These are phyloP conservation scores for Citrus trifoliata DNA, from an alignment of 345 rosid genomes.

Conservation along the genomic window DNA sequence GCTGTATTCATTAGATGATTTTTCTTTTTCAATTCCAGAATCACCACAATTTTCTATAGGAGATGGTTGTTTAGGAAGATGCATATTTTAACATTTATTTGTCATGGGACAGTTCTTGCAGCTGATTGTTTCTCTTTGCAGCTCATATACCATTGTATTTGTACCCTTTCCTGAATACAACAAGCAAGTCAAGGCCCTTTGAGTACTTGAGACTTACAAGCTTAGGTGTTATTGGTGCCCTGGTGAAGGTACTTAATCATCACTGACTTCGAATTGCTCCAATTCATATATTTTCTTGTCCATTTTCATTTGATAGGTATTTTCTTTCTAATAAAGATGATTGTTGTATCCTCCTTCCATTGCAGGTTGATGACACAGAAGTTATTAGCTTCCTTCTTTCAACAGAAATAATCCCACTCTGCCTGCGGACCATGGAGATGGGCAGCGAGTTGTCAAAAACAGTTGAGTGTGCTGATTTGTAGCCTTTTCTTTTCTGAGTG, in stretches of 20 bases:
- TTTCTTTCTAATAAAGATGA: neutral
- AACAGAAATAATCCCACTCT: conserved; percentile 87
- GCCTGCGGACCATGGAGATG: conserved; percentile 98
- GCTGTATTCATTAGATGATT: neutral
- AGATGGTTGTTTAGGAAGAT: neutral
- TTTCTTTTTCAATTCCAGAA: neutral
- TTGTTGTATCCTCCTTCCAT: conserved; percentile 3
- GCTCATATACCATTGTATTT: conserved; percentile 96
- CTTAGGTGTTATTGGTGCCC: conserved; percentile 98
- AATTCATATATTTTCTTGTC: neutral
- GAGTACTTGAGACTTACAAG: conserved; percentile 96
- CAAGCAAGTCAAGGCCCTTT: conserved; percentile 94
- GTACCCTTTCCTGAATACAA: conserved; percentile 92
- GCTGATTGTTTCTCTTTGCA: conserved; percentile 29
- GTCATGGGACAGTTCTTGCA: neutral
- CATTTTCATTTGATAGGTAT: neutral
- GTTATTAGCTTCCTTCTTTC: conserved; percentile 97
- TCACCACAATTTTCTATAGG: neutral
- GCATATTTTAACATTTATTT: neutral
- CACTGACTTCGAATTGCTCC: conserved; percentile 1
- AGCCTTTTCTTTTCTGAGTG: neutral
- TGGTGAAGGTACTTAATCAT: conserved; percentile 74
- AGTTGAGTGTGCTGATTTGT: conserved; percentile 44
- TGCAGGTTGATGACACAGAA: conserved; percentile 94
- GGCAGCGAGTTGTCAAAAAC: conserved; percentile 98